Conservation (phyloP, 305 asterid species). For the Solanum chacoense region DNA sequence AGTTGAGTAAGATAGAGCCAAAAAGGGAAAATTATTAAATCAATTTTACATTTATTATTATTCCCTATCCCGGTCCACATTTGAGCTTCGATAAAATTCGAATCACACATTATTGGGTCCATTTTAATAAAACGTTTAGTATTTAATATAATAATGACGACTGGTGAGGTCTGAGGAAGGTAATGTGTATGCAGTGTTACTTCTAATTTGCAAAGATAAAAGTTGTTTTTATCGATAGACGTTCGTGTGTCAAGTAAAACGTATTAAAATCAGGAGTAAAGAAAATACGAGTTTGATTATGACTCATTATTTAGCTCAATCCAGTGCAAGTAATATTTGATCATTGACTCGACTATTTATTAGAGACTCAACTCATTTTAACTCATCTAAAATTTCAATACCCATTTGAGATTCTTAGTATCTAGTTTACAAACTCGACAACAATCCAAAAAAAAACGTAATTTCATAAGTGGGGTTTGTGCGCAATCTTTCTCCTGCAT, state of each 20-base stretch:
- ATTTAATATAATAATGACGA: background rate
- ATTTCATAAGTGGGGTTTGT: background rate
- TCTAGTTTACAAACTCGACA: background rate
- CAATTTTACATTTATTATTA: background rate
- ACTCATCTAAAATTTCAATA: background rate
- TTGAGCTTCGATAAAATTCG: background rate
- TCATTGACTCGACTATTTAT: background rate
- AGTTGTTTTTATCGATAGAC: background rate
- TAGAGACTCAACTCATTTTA: background rate
- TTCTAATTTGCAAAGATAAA: background rate
- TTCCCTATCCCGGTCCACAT: background rate
- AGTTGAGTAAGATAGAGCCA: background rate
- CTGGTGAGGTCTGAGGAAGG: rapidly evolving
- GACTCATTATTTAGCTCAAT: background rate
- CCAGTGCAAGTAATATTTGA: background rate
- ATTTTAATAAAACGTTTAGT: background rate
- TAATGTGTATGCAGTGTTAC: rapidly evolving
- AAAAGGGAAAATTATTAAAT: background rate
- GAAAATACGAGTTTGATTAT: background rate
- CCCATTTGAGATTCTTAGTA: background rate
- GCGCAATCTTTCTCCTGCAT: background rate
- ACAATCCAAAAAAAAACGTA: background rate
- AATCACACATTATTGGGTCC: background rate
- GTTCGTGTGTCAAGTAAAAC: background rate
- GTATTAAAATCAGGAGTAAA: background rate